Evolutionary conservation across 306 rosid genomes (phyloP).

Genomic region (Arachis stenosperma): DNA sequence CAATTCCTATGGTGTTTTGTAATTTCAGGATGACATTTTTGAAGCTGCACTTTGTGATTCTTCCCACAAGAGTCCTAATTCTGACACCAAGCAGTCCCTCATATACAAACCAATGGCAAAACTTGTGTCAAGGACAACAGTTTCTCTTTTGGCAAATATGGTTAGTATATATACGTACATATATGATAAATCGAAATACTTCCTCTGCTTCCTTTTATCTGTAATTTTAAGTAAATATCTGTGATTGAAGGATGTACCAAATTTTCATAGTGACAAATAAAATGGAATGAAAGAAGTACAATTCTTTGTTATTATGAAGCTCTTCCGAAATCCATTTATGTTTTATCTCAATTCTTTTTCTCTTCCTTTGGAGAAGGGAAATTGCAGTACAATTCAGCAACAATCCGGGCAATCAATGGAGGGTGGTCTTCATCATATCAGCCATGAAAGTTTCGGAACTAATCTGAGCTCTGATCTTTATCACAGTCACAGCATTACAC

Average conservation of each 20-base stretch:
- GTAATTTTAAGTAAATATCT: too few species aligned
- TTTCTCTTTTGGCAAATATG: slow-evolving; percentile 83
- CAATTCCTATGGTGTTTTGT: slow-evolving; percentile 22
- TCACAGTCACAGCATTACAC: slow-evolving; percentile 50
- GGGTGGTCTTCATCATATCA: slow-evolving; percentile 46
- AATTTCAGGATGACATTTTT: slow-evolving; percentile 59
- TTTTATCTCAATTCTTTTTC: background rate
- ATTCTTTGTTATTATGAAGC: background rate
- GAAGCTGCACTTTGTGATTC: slow-evolving; percentile 47
- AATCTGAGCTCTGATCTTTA: slow-evolving; percentile 45
- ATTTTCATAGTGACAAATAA: too few species aligned
- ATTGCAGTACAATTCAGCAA: slow-evolving; percentile 53
- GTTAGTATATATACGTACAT: slow-evolving; percentile 47
- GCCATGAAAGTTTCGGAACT: slow-evolving; percentile 52
- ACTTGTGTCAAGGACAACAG: slow-evolving; percentile 76
- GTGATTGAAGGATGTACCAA: too few species aligned
- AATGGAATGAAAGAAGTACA: background rate
- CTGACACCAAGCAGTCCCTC: slow-evolving; percentile 56
- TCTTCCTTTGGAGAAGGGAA: slow-evolving; percentile 63
- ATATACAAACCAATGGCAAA: slow-evolving; percentile 88
- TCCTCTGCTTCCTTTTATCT: too few species aligned
- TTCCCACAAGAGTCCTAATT: slow-evolving; percentile 50
- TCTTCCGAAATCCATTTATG: background rate
- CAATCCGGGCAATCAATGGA: slow-evolving; percentile 48
- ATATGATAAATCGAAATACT: background rate